Base-by-base conservation (phyloP, 1,284 basidiomycete species). In the Tilletia horrida region DNA sequence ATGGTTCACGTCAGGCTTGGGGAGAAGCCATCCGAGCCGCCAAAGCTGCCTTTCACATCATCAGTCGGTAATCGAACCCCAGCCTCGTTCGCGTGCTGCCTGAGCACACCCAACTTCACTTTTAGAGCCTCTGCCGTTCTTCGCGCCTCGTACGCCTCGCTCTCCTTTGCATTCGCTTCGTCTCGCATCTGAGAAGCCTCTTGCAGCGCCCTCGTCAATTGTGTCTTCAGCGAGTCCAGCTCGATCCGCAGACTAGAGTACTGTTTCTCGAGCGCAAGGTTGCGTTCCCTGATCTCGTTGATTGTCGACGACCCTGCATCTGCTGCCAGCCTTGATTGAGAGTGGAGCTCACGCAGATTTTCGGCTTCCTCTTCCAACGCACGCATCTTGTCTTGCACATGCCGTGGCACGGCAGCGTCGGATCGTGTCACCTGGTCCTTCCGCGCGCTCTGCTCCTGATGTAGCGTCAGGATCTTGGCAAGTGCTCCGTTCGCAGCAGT, bases 81-180 rank as follows among this genome's bases (percentile, higher is more conserved):
- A 40, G 92, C 90, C 78, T 98, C 96, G 50, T 89, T 88, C 65
- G 97, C 87, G 78, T 96, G 89, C 77, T 88, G 91, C 66, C 92
- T 88, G 69, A 98, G 85, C 84, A 93, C 89, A 43, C 86, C 87
- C 70, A 91, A 84, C 72, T 91, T 91, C 70, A 94, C 85, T 70
- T 88, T 88, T 0, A 88, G 85, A 67, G 93, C 91, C 3, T 90
- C 86, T 1, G 88, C 85, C 57, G 90, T 87, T 79, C 89, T 88
- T 64, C 85, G 81, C 76, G 88, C 88, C 66, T 90, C 89, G 48
- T 84, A 85, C 52, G 92, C 83, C 69, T 89, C 87, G 9, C 85
- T 81, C 68, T 97, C 93, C 79, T 74, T 75, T 44, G 66, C 62
- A 48, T 61, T 67, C 23, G 72, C 65, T 9, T 70, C 62, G 48